phyloP scores from a whole-genome alignment of 768 basidiomycete genomes.

The Clathrus columnatus region DNA sequence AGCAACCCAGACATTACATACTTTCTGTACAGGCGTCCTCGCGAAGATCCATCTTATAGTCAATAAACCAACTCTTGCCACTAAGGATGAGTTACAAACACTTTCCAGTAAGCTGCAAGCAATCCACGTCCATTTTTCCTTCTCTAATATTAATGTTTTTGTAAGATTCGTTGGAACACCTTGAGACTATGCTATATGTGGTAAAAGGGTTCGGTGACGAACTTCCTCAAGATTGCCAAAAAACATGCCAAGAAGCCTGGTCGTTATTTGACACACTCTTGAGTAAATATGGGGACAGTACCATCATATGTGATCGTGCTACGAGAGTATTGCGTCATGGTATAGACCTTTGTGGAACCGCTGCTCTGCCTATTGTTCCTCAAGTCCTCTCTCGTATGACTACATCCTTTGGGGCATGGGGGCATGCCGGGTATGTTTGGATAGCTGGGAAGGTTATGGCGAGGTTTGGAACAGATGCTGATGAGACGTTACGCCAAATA shows the following conservation, averaged over 20 bases:
- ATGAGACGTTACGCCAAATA: slow-evolving; percentile 43
- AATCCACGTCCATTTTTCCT: not conserved
- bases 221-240: slow-evolving; percentile 70
- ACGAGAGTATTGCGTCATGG: slow-evolving; percentile 82
- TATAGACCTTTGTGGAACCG: slow-evolving; percentile 66
- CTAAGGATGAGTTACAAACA: slow-evolving; percentile 62
- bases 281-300: slow-evolving; percentile 64
- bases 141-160: slow-evolving; percentile 11
- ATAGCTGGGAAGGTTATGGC: slow-evolving; percentile 81
- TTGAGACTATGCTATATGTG: slow-evolving; percentile 86
- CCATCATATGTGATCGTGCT: slow-evolving; percentile 71
- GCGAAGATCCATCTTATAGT: slow-evolving; percentile 61
- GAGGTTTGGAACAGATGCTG: slow-evolving; percentile 62
- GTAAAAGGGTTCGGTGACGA: slow-evolving; percentile 77
- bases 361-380: slow-evolving; percentile 59
- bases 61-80: slow-evolving; percentile 42
- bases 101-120: slow-evolving; percentile 50
- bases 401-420: slow-evolving; percentile 67
- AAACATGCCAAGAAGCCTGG: slow-evolving; percentile 77
- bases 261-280: slow-evolving; percentile 73
- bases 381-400: slow-evolving; percentile 70
- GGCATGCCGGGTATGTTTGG: slow-evolving; percentile 87
- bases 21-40: slow-evolving; percentile 81
- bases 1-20: slow-evolving; percentile 77
- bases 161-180: slow-evolving; percentile 78